Conservation (phyloP, 2,329 filamentous ascomycete species). For the Cryphonectria carpinicola region DNA sequence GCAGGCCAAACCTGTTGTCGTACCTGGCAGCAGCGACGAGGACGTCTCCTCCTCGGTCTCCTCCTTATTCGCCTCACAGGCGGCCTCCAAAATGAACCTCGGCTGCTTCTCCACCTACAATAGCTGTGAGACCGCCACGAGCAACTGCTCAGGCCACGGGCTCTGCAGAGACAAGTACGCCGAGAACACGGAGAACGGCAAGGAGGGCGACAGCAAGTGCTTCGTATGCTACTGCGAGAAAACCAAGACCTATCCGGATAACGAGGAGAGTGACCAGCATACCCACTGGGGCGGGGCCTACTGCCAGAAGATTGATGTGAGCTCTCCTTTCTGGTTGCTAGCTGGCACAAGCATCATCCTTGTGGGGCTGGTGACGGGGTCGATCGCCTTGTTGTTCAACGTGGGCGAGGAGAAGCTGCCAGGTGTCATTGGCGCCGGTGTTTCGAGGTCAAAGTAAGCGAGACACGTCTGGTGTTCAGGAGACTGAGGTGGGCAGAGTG, state of each 20-base stretch:
- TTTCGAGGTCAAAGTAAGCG: conserved; percentile 70
- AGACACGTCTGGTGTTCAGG: background rate
- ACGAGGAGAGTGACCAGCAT: conserved; percentile 45
- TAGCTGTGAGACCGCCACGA: conserved; percentile 70
- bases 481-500: background rate
- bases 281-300: conserved; percentile 78
- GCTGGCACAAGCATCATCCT: conserved; percentile 73
- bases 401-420: conserved; percentile 89
- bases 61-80: conserved; percentile 39
- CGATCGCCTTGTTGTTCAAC: conserved; percentile 77
- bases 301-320: conserved; percentile 92
- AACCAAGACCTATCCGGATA: conserved; percentile 50
- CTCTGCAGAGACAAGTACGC: conserved; percentile 71
- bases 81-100: conserved; percentile 55
- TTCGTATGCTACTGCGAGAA: conserved; percentile 77
- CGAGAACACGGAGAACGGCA: conserved; percentile 44
- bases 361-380: conserved; percentile 68
- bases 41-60: conserved; percentile 35
- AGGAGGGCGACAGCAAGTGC: conserved; percentile 57
- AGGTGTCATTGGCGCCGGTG: conserved; percentile 93
- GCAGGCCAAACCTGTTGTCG: conserved; percentile 30
- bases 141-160: conserved; percentile 83
- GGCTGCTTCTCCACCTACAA: conserved; percentile 75
- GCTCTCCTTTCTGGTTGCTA: conserved; percentile 86
- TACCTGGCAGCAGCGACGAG: conserved; percentile 27